Base-by-base conservation (phyloP, 1,139 yeast genomes). In the Yueomyces sp. region DNA sequence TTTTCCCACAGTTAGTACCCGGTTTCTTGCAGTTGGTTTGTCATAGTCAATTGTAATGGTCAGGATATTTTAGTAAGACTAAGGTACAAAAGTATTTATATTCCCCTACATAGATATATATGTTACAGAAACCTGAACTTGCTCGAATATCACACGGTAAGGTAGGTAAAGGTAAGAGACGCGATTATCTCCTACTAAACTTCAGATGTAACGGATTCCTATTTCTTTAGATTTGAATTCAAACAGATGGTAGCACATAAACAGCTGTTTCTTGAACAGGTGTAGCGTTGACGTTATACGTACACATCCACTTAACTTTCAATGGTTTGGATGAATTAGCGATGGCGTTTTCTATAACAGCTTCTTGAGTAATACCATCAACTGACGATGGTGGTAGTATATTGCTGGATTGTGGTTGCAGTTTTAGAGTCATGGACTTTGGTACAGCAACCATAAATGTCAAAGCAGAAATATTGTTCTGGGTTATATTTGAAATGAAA, bases 391-490 rank as follows among this genome's bases (percentile, higher is more conserved):
- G 74, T 43, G 68, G 66, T 19, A 87, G 56, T 11, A 62, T 53
- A 44, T 74, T 77, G 37, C 77, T 73, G 6, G 86, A 72, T 55
- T 86, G 94, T 1, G 95, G 80, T 45, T 75, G 70, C 64, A 89
- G 72, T 40, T 68, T 69, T 50, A 89, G 69, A 45, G 71, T 73
- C 56, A 83, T 76, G 27, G 73, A 60, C 58, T 82, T 84, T 40
- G 96, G 93, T 36, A 83, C 95, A 0, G 97, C 96, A 43, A 86
- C 65, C 58, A 82, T 71, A 56, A 86, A 79, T 52, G 76, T 76
- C 40, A 89, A 63, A 47, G 73, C 70, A 42, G 69, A 64, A 44
- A 76, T 69, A 52, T 70, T 70, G 46, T 68, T 68, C 52, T 65
- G 65, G 47, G 59, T 66, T 46, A 64, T 53, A 55, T 75, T 78